A percentile compares a stretch with the other conserved stretches of the same genome.
phyloP scores from a whole-genome alignment of 306 rosid genomes.

The Vicia villosa region DNA sequence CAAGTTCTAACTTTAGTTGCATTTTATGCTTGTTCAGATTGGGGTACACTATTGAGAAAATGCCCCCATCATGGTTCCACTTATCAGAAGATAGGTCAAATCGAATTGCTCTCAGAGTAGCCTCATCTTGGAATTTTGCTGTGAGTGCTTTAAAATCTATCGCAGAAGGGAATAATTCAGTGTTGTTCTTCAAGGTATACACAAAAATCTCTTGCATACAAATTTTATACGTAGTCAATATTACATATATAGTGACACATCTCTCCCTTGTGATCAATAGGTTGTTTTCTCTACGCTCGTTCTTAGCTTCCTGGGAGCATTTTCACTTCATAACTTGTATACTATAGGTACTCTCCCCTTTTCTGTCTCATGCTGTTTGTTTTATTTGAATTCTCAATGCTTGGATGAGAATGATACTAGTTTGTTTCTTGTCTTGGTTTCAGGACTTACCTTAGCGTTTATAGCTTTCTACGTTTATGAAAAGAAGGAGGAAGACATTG shows the following conservation, averaged over 20 bases:
- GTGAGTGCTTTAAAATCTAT: slow-evolving; percentile 66
- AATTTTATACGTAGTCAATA: slow-evolving; percentile 2
- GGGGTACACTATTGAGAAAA: slow-evolving; percentile 79
- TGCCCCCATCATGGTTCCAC: slow-evolving; percentile 69
- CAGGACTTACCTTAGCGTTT: slow-evolving; percentile 70
- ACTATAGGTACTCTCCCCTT: slow-evolving; percentile 61
- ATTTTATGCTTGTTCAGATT: slow-evolving; percentile 55
- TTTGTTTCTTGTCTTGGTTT: slow-evolving; percentile 37
- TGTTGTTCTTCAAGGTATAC: slow-evolving; percentile 68
- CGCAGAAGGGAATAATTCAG: slow-evolving; percentile 67
- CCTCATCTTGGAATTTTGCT: slow-evolving; percentile 73
- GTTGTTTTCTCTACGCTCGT: slow-evolving; percentile 63
- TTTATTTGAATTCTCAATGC: neutral
- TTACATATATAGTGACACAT: slow-evolving; percentile 30
- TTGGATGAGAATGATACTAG: slow-evolving; percentile 18
- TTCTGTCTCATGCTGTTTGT: slow-evolving; percentile 20
- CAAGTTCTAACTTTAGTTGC: slow-evolving; percentile 30
- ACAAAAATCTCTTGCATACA: neutral
- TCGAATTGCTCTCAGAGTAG: slow-evolving; percentile 52
- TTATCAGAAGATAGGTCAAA: slow-evolving; percentile 72
- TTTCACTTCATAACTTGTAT: slow-evolving; percentile 67
- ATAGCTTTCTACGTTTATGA: slow-evolving; percentile 71
- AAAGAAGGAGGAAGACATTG: slow-evolving; percentile 78
- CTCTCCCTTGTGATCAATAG: slow-evolving; percentile 53
- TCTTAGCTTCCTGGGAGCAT: slow-evolving; percentile 72